Evolutionary conservation across 352 stramenopile genomes (phyloP).

Genomic region (Phytophthora colocasiae): DNA sequence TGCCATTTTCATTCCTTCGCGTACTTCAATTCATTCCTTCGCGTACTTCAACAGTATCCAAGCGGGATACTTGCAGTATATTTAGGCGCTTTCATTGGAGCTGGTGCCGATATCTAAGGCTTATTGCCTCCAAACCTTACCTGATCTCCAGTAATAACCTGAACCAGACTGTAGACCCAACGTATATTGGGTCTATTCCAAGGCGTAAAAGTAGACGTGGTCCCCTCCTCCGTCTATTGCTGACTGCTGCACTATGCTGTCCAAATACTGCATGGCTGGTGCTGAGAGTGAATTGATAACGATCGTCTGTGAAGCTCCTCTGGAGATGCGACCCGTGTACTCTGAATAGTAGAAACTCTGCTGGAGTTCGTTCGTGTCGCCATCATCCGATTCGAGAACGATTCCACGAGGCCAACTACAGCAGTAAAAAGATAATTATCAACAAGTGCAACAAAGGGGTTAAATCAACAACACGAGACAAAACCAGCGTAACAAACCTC

Average conservation of each 20-base stretch:
- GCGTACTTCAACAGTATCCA: constrained; percentile 6
- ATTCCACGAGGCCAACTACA: constrained; percentile 69
- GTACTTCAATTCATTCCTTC: neutral
- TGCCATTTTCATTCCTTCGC: neutral
- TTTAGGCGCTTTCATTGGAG: neutral
- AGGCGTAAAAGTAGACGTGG: constrained; percentile 37
- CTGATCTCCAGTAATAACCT: constrained; percentile 6
- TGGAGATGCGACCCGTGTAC: constrained; percentile 68
- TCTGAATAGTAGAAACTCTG: constrained; percentile 65
- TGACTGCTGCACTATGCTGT: constrained; percentile 54
- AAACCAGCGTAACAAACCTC: constrained; percentile 40
- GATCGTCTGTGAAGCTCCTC: constrained; percentile 25
- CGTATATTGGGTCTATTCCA: constrained; percentile 24
- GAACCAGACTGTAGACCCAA: neutral
- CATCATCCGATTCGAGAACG: constrained; percentile 48
- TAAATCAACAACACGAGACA: neutral
- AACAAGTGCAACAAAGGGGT: neutral
- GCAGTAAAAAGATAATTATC: constrained; percentile 2
- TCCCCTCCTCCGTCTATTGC: constrained; percentile 24
- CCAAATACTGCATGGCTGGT: constrained; percentile 65
- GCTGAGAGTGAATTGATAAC: constrained; percentile 59
- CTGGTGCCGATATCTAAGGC: neutral
- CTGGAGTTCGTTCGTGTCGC: constrained; percentile 36
- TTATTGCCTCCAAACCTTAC: constrained; percentile 10
- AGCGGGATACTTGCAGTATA: constrained; percentile 5